phyloP scores from a whole-genome alignment of 257 asterid species.

The Avicennia marina region DNA sequence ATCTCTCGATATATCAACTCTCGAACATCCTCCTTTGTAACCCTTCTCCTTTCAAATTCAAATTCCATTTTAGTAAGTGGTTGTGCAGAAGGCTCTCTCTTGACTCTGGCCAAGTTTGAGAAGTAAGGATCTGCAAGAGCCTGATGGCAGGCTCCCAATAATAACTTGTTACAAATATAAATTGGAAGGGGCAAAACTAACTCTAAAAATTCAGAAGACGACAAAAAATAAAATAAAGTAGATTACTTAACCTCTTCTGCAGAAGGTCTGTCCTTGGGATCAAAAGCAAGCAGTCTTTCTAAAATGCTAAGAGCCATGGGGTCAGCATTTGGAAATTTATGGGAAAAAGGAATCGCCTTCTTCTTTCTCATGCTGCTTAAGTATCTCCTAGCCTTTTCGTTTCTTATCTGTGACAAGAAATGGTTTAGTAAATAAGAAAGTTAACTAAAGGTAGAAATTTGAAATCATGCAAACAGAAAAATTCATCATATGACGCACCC shows the following conservation, averaged over 20 bases:
- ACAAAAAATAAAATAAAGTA: background rate
- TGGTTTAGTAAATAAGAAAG: constrained; percentile 16
- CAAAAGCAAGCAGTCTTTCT: constrained; percentile 95
- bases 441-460: background rate
- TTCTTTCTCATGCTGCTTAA: constrained; percentile 96
- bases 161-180: constrained; percentile 21
- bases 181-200: too few relatives aligned
- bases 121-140: constrained; percentile 99
- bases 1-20: constrained; percentile 89
- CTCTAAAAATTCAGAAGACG: background rate
- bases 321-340: constrained; percentile 85
- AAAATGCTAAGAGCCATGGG: constrained; percentile 83
- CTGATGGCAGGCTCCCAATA: constrained; percentile 48
- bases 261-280: constrained; percentile 87
- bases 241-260: constrained; percentile 75
- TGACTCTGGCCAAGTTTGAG: constrained; percentile 91
- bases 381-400: constrained; percentile 96
- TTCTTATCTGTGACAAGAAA: constrained; percentile 65
- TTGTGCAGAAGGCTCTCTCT: constrained; percentile 96
- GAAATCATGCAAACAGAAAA: too few relatives aligned
- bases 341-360: constrained; percentile 67
- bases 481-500: too few relatives aligned
- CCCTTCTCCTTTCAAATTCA: constrained; percentile 93
- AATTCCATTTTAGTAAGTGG: constrained; percentile 96
- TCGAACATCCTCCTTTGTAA: constrained; percentile 87